phyloP scores from a whole-genome alignment of 805 yeast genomes.

The Saccharomyces cerevisiae region DNA sequence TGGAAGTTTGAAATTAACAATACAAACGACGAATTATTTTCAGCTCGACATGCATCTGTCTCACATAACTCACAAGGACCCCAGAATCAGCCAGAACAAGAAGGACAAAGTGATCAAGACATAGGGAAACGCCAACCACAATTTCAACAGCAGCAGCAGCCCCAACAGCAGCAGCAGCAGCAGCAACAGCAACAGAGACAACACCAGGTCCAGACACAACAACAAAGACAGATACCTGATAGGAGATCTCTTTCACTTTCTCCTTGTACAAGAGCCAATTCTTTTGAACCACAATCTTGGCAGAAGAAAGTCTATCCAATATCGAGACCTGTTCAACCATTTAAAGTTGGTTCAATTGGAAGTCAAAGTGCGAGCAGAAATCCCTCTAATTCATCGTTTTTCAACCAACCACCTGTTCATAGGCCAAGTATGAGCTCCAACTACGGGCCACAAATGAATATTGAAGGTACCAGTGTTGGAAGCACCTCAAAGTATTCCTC shows the following conservation, averaged over 20 bases:
- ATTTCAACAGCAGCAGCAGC: not conserved
- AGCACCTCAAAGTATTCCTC: slow-evolving; percentile 59
- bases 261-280: slow-evolving; percentile 16
- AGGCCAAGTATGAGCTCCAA: slow-evolving; percentile 32
- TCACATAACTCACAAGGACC: not conserved
- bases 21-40: not conserved
- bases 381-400: slow-evolving; percentile 38
- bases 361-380: slow-evolving; percentile 32
- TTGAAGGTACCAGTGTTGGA: slow-evolving; percentile 30
- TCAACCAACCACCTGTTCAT: slow-evolving; percentile 34
- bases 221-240: slow-evolving; percentile 1
- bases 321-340: slow-evolving; percentile 28
- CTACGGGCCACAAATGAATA: slow-evolving; percentile 17
- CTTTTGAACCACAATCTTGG: slow-evolving; percentile 13
- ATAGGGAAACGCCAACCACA: not conserved
- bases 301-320: slow-evolving; percentile 17
- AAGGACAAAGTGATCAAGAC: not conserved
- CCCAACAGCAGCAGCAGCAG: not conserved
- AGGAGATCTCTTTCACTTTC: slow-evolving; percentile 20
- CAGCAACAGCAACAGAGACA: not conserved
- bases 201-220: not conserved
- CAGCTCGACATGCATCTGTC: not conserved
- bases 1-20: slow-evolving; percentile 47
- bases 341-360: slow-evolving; percentile 33
- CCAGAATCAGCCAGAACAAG: not conserved